Conservation (phyloP, 2,329 filamentous ascomycete genomes). For the Apiospora sp. region DNA sequence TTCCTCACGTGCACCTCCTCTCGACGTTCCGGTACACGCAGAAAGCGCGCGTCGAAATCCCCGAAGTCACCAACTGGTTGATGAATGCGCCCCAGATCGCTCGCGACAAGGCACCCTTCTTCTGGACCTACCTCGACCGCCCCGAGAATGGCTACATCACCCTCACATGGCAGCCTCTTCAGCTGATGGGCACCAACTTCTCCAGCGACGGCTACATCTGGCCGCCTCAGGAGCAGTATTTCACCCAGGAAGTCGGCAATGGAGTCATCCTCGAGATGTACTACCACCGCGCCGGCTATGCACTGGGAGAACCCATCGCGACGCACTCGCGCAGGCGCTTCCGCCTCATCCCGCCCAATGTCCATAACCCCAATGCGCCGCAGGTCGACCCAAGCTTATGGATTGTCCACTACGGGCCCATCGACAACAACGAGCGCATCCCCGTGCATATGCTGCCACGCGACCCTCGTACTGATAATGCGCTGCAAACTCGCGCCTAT, state of each 20-base stretch:
- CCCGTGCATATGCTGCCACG: constrained; percentile 73
- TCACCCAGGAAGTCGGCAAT: constrained; percentile 74
- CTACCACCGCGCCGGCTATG: constrained; percentile 82
- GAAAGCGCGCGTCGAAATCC: constrained; percentile 73
- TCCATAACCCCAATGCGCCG: constrained; percentile 73
- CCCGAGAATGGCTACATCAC: constrained; percentile 84
- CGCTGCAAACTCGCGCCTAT: constrained; percentile 68
- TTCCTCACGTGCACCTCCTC: constrained; percentile 89
- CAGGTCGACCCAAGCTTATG: constrained; percentile 83
- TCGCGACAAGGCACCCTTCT: constrained; percentile 84
- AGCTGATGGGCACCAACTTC: constrained; percentile 75
- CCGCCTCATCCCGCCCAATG: constrained; percentile 77
- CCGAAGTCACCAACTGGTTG: constrained; percentile 84
- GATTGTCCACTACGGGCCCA: constrained; percentile 88
- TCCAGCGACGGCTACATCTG: constrained; percentile 94
- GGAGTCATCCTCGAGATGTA: constrained; percentile 83
- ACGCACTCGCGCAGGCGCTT: constrained; percentile 85
- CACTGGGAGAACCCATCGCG: constrained; percentile 76
- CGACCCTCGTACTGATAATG: constrained; percentile 65
- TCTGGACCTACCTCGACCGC: constrained; percentile 89
- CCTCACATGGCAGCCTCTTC: constrained; percentile 86
- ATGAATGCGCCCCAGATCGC: constrained; percentile 85
- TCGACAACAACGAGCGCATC: constrained; percentile 77
- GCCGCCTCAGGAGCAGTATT: constrained; percentile 81
- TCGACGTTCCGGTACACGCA: constrained; percentile 83